phyloP scores from a whole-genome alignment of 2,329 filamentous ascomycete species.

The Pseudohalonectria lignicola region DNA sequence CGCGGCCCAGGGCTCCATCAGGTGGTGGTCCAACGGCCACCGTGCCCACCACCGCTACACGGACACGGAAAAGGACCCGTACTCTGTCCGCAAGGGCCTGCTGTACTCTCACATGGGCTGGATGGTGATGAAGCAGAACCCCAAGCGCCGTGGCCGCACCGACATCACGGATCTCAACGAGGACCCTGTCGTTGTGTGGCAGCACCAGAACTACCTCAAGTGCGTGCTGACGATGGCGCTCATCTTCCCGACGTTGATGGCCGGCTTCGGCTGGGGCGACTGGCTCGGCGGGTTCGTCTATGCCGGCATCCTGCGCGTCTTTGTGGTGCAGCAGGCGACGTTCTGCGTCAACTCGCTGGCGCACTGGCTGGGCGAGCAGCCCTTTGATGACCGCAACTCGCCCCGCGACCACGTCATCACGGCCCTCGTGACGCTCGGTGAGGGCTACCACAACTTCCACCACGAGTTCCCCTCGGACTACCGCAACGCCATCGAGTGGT shows the following conservation, averaged over 20 bases:
- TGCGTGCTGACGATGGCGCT: conserved; percentile 68
- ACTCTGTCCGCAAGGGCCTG: conserved; percentile 81
- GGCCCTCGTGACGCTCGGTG: conserved; percentile 72
- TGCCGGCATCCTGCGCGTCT: conserved; percentile 74
- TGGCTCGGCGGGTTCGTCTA: conserved; percentile 77
- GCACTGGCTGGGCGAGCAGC: conserved; percentile 86
- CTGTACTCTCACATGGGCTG: conserved; percentile 78
- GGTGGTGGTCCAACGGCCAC: conserved; percentile 84
- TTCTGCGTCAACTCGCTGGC: conserved; percentile 90
- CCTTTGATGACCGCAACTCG: conserved; percentile 86
- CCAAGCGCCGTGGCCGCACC: conserved; percentile 76
- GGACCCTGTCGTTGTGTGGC: conserved; percentile 75
- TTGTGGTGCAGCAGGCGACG: conserved; percentile 84
- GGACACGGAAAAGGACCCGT: conserved; percentile 85
- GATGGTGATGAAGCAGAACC: conserved; percentile 93
- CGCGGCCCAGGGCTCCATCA: conserved; percentile 74
- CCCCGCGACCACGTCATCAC: conserved; percentile 83
- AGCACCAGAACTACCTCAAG: conserved; percentile 80
- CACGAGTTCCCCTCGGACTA: conserved; percentile 92
- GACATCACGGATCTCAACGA: conserved; percentile 85
- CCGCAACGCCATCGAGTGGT: conserved; percentile 85
- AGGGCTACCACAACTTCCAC: conserved; percentile 90
- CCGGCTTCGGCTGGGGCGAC: conserved; percentile 71
- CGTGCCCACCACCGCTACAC: conserved; percentile 85
- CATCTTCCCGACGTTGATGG: conserved; percentile 62